Base-by-base conservation (phyloP, 2,329 filamentous ascomycete genomes). In the Monascus ruber region DNA sequence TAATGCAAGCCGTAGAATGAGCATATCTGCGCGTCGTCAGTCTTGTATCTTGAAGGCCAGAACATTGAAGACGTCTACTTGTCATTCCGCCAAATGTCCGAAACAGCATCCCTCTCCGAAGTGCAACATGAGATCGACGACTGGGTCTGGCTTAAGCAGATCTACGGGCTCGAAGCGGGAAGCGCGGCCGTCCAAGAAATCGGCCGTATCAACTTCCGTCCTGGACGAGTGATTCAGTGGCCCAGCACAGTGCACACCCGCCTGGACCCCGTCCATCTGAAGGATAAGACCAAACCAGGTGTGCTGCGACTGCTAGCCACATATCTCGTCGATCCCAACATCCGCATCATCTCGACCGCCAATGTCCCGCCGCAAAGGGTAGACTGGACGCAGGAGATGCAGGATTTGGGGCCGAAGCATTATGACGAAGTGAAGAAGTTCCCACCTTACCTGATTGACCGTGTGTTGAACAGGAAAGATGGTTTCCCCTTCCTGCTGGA, bases 1-100 rank as follows among this genome's bases (percentile, higher is more conserved):
- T 7, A 24, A 34, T 24, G n/a, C n/a, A 26, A 11, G 17, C 17
- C 17, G 7, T 33, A 64, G 58, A 82, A 83, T 47, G 79, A 83
- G 54, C 73, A 72, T 45, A 80, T 84, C 31, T 71, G 70, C 46
- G 76, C 76, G 0, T 77, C 76, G 0, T 73, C 77, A 0, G 60
- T 83, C 11, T 79, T 77, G 56, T 78, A 79, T 54, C 76, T 76
- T 47, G 73, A 79, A 42, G 61, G 54, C 34, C 68, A 77, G 0
- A 84, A 84, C 53, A 71, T 81, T 37, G 72, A 71, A 0, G 63
- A 71, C 1, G 68, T 65, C 35, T 50, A 48, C 4, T 63, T 82
- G 4, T 57, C 60, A 3, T 78, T 81, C 51, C 70, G 68, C 6
- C 71, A 70, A 10, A 42, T 49, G 0, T 50, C 64, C 17, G 50